Evolutionary conservation across 1,284 basidiomycete genomes (phyloP), one percentile per base, ranked within the genome.

Genomic region (Somion occarium): DNA sequence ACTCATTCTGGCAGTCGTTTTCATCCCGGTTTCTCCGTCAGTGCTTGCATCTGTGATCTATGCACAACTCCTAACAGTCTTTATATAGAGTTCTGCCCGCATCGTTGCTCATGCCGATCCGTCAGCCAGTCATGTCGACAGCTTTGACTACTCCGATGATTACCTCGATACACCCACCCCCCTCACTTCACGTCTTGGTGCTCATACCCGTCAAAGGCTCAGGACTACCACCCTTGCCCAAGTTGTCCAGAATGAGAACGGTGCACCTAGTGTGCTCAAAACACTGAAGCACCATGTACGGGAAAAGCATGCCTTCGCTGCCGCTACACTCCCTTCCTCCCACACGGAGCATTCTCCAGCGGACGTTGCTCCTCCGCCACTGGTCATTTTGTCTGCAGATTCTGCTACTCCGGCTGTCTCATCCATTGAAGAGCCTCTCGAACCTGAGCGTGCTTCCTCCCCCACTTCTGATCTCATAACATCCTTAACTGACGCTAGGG

Each of bases 51-150:
- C 39, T 38, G 23, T 50, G 26, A 15, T n/a, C 3, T 22, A 11
- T 11, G 23, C 19, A 13, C 19, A 37, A 25, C 15, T n/a, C 27
- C 39, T 30, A n/a, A n/a, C n/a, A 41, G n/a, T 43, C 37, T 49
- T 41, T 26, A 30, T 24, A 7, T 57, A 88, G 85, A 79, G 78
- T 42, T 73, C 80, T 1, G 82, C 82, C 15, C 79, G 87, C 46
- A 76, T 83, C 46, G 74, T 87, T 20, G 83, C 85, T 1, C 87
- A 89, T 49, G 85, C 82, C 15, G 84, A 84, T 56, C 70, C 79
- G 1, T 70, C 80, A 3, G 69, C 78, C 1, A 56, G 63, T 9
- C 71, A 79, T 22, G 82, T 85, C 55, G 70, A 69, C 3, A 56
- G 64, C 1, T 59, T 69, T 37, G 64, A 62, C 23, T 72, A 78